Evolutionary conservation across 345 rosid genomes (phyloP).

Genomic region (Sisymbrium altissimum): DNA sequence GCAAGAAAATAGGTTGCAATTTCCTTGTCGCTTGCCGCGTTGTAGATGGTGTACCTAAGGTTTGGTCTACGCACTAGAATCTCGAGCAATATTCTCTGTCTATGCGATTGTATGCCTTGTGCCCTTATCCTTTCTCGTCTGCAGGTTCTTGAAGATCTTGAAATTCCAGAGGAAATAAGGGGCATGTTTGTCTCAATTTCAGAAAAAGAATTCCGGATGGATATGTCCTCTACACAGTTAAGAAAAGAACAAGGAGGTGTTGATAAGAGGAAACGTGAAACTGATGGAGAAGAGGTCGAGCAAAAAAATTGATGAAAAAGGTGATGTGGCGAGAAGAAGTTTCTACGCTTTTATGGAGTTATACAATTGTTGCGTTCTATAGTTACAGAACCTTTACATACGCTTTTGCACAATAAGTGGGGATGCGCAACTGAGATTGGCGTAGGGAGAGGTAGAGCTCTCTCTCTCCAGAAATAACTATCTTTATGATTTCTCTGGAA

Average conservation of each 20-base stretch:
- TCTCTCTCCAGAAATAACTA: background rate
- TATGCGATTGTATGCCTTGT: background rate
- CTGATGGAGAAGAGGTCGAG: background rate
- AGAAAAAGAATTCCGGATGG: slow-evolving; percentile 60
- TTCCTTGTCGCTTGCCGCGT: slow-evolving; percentile 87
- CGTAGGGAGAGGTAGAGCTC: background rate
- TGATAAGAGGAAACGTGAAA: slow-evolving; percentile 1
- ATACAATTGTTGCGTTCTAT: background rate
- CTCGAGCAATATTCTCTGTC: background rate
- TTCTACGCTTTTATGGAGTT: background rate
- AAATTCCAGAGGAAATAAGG: slow-evolving; percentile 58
- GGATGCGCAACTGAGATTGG: too few species aligned
- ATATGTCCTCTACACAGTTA: slow-evolving; percentile 75
- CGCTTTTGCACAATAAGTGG: background rate
- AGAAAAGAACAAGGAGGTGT: slow-evolving; percentile 37
- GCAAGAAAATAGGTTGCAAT: slow-evolving; percentile 75
- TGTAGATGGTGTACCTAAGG: slow-evolving; percentile 81
- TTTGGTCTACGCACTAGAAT: slow-evolving; percentile 19
- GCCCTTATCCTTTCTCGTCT: slow-evolving; percentile 1
- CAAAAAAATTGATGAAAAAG: background rate
- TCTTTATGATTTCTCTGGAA: background rate
- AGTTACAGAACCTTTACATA: background rate
- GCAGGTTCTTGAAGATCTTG: slow-evolving; percentile 82
- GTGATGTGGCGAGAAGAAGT: background rate
- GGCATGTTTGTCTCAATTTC: slow-evolving; percentile 78